Conservation (phyloP, 345 rosid species). For the Firmiana major region DNA sequence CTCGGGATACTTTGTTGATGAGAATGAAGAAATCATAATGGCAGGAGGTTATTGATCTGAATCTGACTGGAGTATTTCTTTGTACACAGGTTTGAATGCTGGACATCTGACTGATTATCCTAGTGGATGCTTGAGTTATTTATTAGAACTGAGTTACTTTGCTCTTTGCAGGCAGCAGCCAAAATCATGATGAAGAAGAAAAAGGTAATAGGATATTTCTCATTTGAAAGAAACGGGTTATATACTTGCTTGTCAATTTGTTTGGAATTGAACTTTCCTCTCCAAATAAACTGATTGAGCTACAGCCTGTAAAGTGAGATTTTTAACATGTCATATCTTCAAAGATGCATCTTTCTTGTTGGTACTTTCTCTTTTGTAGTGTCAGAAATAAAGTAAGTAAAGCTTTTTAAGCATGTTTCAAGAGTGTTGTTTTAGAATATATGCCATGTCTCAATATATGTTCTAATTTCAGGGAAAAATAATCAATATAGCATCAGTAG, state of each 20-base stretch:
- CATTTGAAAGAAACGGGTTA: not conserved
- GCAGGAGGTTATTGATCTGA: slow-evolving; percentile 93
- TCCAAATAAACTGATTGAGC: not conserved
- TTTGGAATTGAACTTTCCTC: not conserved
- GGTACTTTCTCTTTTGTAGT: not conserved
- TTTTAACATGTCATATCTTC: not conserved
- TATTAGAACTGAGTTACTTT: slow-evolving; percentile 26
- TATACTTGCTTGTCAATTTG: not conserved
- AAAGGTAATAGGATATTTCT: slow-evolving; percentile 41
- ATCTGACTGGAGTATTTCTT: slow-evolving; percentile 92
- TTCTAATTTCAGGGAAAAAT: slow-evolving; percentile 69
- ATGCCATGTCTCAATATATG: not conserved
- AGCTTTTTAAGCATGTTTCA: not conserved
- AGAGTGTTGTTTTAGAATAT: not conserved
- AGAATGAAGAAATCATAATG: slow-evolving; percentile 92
- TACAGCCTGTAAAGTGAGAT: not conserved
- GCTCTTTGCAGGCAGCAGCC: slow-evolving; percentile 75
- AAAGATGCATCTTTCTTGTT: not conserved
- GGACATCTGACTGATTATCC: slow-evolving; percentile 9
- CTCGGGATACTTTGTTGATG: slow-evolving; percentile 79
- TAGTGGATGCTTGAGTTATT: slow-evolving; percentile 8
- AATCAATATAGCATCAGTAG: slow-evolving; percentile 85
- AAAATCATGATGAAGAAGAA: slow-evolving; percentile 96
- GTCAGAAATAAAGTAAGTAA: not conserved
- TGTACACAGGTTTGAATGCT: slow-evolving; percentile 74